These are phyloP conservation scores for Bruguiera sexangula DNA, from an alignment of 345 rosid species.

Conservation along the genomic window DNA sequence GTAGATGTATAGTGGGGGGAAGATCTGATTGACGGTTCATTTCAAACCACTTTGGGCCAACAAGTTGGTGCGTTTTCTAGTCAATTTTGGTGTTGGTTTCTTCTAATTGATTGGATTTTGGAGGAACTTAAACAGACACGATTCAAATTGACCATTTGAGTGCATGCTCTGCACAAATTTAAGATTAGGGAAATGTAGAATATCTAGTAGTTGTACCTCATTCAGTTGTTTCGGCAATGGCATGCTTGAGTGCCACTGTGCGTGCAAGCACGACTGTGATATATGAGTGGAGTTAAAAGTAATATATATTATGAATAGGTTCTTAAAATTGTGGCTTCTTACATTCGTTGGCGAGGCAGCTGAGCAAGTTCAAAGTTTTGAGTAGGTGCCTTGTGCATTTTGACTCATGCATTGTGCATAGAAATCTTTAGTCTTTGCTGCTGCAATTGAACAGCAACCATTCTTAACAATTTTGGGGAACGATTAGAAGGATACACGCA, in stretches of 20 bases:
- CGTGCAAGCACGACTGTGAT: too few relatives aligned
- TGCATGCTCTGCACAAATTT: too few relatives aligned
- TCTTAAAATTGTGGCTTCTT: too few relatives aligned
- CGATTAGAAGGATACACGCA: too few relatives aligned
- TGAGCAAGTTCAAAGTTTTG: not conserved
- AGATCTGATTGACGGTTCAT: slow-evolving; percentile 94
- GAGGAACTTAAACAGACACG: too few relatives aligned
- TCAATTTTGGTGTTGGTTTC: not conserved
- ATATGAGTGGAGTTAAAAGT: too few relatives aligned
- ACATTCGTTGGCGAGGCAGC: not conserved
- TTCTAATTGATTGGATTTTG: not conserved
- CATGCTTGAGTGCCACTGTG: not conserved
- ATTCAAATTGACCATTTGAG: too few relatives aligned
- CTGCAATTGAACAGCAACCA: too few relatives aligned
- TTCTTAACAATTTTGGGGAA: too few relatives aligned
- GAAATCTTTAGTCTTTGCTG: too few relatives aligned
- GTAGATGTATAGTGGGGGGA: slow-evolving; percentile 33
- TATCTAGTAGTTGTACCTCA: not conserved
- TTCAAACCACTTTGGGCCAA: slow-evolving; percentile 99
- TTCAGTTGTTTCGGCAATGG: not conserved
- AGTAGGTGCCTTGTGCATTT: not conserved
- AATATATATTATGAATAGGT: too few relatives aligned
- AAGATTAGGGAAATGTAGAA: not conserved
- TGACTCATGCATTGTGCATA: too few relatives aligned
- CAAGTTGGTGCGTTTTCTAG: slow-evolving; percentile 49